These are phyloP conservation scores for Neofusicoccum umdonicola DNA, from an alignment of 2,329 filamentous ascomycete species.

Conservation along the genomic window DNA sequence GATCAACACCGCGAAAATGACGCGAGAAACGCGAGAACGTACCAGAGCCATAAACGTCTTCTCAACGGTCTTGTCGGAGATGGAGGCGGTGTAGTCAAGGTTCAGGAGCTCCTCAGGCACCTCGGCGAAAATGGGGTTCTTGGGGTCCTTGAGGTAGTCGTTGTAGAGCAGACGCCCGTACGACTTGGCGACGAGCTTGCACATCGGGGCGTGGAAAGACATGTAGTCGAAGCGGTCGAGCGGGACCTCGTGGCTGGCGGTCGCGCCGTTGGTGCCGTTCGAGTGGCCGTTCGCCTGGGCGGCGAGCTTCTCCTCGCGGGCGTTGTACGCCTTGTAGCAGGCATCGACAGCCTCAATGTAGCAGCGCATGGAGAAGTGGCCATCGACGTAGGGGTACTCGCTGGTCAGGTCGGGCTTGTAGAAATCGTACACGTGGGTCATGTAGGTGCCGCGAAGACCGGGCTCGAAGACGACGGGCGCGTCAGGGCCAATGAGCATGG, in stretches of 20 bases:
- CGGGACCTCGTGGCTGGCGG: constrained; percentile 42
- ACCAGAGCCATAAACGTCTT: constrained; percentile 51
- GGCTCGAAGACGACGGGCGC: constrained; percentile 51
- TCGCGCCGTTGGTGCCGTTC: constrained; percentile 32
- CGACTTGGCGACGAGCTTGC: constrained; percentile 55
- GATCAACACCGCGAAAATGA: background rate
- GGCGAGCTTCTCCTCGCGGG: constrained; percentile 47
- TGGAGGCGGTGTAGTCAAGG: constrained; percentile 45
- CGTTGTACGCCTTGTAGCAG: constrained; percentile 56
- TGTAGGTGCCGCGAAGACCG: constrained; percentile 50
- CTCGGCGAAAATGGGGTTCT: constrained; percentile 49
- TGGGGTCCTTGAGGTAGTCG: constrained; percentile 48
- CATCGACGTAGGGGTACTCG: constrained; percentile 54
- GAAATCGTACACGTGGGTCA: constrained; percentile 54
- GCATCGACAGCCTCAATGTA: constrained; percentile 53
- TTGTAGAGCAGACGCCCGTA: constrained; percentile 54
- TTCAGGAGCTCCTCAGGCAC: constrained; percentile 49
- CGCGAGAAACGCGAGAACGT: background rate
- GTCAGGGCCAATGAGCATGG: constrained; percentile 53
- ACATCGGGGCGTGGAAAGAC: constrained; percentile 55
- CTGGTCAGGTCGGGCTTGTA: constrained; percentile 56
- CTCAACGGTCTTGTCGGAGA: constrained; percentile 53
- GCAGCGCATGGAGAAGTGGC: constrained; percentile 53
- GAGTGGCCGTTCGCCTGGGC: constrained; percentile 40
- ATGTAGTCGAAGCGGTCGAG: constrained; percentile 56